phyloP scores from a whole-genome alignment of 2,329 filamentous ascomycete species.

The Aureobasidium sp. region DNA sequence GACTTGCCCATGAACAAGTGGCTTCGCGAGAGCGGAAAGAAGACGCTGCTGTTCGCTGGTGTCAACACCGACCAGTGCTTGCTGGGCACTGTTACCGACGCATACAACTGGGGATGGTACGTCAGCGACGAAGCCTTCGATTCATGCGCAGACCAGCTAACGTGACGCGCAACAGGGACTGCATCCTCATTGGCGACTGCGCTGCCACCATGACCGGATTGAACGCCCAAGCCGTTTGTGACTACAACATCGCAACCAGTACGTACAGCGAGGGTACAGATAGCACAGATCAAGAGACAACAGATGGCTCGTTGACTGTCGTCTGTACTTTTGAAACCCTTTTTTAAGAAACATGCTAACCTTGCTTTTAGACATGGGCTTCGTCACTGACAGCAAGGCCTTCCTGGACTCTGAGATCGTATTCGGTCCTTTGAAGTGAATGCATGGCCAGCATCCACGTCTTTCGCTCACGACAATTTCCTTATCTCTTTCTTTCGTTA shows the following conservation, averaged over 20 bases:
- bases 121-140: neutral
- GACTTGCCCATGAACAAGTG: slow-evolving; percentile 33
- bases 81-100: slow-evolving; percentile 33
- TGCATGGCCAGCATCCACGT: neutral
- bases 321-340: too few species aligned
- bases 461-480: neutral
- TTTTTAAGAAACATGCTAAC: too few species aligned
- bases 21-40: slow-evolving; percentile 31
- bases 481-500: neutral
- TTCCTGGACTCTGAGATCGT: slow-evolving; percentile 22
- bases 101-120: slow-evolving; percentile 33
- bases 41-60: slow-evolving; percentile 33
- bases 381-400: slow-evolving; percentile 30
- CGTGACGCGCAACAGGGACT: slow-evolving; percentile 19
- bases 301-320: too few species aligned
- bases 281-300: too few species aligned
- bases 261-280: too few species aligned
- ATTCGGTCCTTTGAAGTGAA: slow-evolving; percentile 3
- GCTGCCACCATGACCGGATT: slow-evolving; percentile 33
- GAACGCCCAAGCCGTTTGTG: slow-evolving; percentile 30
- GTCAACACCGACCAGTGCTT: slow-evolving; percentile 37
- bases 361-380: slow-evolving; percentile 34
- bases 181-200: slow-evolving; percentile 32
- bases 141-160: neutral
- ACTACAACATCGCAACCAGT: slow-evolving; percentile 32